Percentiles rank a stretch among this genome's conserved stretches.
Conservation (phyloP, 225 moss, liverwort and hornwort species). For the Anthoceros angustus region DNA sequence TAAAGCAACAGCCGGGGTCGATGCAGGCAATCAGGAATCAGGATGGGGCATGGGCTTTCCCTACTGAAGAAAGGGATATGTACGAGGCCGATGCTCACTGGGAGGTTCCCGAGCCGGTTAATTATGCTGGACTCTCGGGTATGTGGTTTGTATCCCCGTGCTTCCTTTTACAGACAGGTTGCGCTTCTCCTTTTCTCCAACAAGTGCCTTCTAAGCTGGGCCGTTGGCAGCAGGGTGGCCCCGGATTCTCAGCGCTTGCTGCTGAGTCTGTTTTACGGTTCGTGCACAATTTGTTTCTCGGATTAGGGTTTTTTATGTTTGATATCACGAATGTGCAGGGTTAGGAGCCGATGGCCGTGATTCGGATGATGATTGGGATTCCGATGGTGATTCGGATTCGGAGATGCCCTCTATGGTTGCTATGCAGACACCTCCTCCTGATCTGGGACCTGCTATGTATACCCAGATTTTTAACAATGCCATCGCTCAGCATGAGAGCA, state of each 20-base stretch:
- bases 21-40: background rate
- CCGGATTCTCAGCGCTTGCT: background rate
- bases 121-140: background rate
- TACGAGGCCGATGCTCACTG: background rate
- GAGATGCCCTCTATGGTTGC: background rate
- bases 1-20: background rate
- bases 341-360: background rate
- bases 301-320: background rate
- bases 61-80: background rate
- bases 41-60: background rate
- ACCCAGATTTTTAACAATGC: background rate
- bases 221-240: too few relatives aligned
- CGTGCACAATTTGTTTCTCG: background rate
- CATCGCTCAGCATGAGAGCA: background rate
- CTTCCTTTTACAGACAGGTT: too few relatives aligned
- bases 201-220: too few relatives aligned
- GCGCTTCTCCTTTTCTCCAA: too few relatives aligned
- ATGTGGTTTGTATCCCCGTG: background rate
- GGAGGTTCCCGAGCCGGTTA: background rate
- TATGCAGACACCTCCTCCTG: background rate
- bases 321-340: background rate
- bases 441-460: background rate
- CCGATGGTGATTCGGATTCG: background rate
- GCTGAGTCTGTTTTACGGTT: background rate
- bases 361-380: background rate